Percentiles rank a stretch among this genome's conserved stretches.
These are phyloP conservation scores for Achaetomiella virescens DNA, from an alignment of 495 filamentous ascomycete genomes.

Conservation along the genomic window DNA sequence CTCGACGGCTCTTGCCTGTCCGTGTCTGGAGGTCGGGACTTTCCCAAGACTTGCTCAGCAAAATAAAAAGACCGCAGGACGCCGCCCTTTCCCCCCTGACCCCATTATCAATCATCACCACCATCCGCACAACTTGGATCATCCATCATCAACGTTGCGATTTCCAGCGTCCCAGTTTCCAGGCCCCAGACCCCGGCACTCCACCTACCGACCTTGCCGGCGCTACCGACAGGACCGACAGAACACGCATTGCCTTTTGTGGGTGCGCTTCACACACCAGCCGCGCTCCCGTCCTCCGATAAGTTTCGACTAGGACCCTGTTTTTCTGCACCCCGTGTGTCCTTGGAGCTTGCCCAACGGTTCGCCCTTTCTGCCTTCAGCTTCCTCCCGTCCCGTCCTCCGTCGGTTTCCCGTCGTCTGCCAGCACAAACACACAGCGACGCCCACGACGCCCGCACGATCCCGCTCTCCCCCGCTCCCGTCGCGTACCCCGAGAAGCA, in stretches of 20 bases:
- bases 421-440: background rate
- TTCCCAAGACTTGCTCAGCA: background rate
- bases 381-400: background rate
- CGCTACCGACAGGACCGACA: background rate
- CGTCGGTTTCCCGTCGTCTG: background rate
- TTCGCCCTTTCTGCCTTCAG: background rate
- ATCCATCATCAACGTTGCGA: too few species aligned
- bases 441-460: background rate
- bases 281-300: background rate
- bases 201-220: background rate
- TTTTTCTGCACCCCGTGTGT: background rate
- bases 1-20: background rate
- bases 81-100: background rate
- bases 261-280: background rate
- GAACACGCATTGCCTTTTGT: background rate
- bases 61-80: background rate
- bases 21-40: too few species aligned
- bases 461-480: background rate
- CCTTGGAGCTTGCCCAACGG: background rate
- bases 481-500: slow-evolving; percentile 7
- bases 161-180: too few species aligned
- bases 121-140: background rate
- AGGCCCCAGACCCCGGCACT: too few species aligned
- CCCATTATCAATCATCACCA: background rate
- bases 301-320: too few species aligned